phyloP scores from a whole-genome alignment of 23 red algal species.

The Gracilaria gracilis region DNA sequence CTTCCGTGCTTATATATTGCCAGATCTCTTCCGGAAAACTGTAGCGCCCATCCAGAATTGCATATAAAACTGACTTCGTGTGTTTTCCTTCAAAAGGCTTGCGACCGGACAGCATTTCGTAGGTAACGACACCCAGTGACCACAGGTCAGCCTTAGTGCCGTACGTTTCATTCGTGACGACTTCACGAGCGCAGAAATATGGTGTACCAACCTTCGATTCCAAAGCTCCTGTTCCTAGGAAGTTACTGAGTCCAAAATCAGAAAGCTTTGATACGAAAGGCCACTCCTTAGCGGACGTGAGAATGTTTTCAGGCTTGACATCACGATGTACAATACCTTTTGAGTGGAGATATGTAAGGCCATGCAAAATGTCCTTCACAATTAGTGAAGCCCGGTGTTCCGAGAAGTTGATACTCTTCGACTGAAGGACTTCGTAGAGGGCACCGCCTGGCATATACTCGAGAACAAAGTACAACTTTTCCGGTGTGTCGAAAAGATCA shows the following conservation, averaged over 20 bases:
- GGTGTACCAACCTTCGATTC: conserved; percentile 83
- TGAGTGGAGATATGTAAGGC: conserved; percentile 84
- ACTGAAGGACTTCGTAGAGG: conserved; percentile 80
- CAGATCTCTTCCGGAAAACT: conserved; percentile 63
- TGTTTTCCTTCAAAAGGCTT: conserved; percentile 85
- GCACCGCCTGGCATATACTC: conserved; percentile 88
- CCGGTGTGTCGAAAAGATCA: conserved; percentile 87
- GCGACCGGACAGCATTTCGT: conserved; percentile 80
- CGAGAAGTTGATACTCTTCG: conserved; percentile 58
- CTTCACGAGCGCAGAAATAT: conserved; percentile 85
- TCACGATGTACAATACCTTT: conserved; percentile 95
- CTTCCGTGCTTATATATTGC: conserved; percentile 72
- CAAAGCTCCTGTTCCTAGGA: conserved; percentile 60
- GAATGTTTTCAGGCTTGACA: conserved; percentile 92
- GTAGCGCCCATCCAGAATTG: conserved; percentile 72
- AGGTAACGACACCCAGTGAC: conserved; percentile 85
- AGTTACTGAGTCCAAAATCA: conserved; percentile 93
- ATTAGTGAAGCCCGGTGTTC: conserved; percentile 77
- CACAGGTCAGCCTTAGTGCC: conserved; percentile 84
- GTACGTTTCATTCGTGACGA: conserved; percentile 82
- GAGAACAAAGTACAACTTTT: conserved; percentile 81
- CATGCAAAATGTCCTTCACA: conserved; percentile 82
- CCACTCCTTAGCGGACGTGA: conserved; percentile 73
- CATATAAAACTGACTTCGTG: conserved; percentile 77
- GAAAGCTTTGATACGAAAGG: conserved; percentile 85